Evolutionary conservation across 208 protist genomes (phyloP), one percentile per base, ranked within the genome.

Genomic region (Tetramitus jugosus): DNA sequence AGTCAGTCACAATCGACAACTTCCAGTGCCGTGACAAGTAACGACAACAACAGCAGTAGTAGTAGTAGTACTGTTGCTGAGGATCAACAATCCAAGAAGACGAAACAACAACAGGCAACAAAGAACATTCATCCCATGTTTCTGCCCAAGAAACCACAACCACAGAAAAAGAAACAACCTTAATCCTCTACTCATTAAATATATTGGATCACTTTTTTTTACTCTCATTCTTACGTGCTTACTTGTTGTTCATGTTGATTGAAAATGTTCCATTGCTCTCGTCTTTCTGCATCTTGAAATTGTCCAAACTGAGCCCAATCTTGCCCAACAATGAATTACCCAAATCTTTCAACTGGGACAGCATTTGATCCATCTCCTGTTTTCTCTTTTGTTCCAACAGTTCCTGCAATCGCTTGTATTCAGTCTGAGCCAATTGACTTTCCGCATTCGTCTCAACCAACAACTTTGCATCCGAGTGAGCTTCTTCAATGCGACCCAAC

Each of bases 251-350:
- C 77, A 96, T 96, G 17, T 94, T 93, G 87, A 97, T 89, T 33
- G 90, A 94, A 81, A 96, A 97, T 39, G 86, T 87, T 17, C 94
- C 95, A 7, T 86, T 90, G 60, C 86, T 87, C 17, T 91, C 90
- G 83, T 97, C 93, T 82, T 98, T 94, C 69, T 95, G 88, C 65
- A 98, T 92, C 85, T 98, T 92, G 81, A 98, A 98, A 84, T 97
- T 97, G 75, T 98, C 94, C 17, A 93, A 94, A 2, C 88, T 94
- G 17, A 98, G 76, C 14, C 96, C 96, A 84, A 98, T 97, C 77
- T 93, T 94, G 31, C 94, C 93, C 10, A 98, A 85, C 43, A 97
- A 83, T n/a, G 85, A 88, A 82, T 98, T 98, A 8, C 96, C 96
- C 1, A 98, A 77, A 69, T 95, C 89, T 83, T 98, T 98, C 52